Base-by-base conservation (phyloP, 768 basidiomycete genomes). In the Trametes coccinea region DNA sequence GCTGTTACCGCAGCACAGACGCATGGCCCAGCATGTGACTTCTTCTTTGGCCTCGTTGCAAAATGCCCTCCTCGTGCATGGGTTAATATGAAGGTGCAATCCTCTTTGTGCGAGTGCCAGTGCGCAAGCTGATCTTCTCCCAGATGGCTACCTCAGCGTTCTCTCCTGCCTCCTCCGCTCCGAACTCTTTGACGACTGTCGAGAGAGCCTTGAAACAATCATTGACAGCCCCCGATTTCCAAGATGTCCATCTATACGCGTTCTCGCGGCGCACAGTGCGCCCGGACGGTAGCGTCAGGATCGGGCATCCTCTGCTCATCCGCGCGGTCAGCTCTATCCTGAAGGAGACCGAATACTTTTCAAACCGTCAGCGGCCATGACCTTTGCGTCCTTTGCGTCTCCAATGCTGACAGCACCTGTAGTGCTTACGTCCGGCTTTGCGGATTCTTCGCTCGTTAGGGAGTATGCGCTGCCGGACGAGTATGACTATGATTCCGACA, bases 401-500 rank as follows among this genome's bases (percentile, higher is more conserved):
- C 27, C 16, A 2, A 16, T 40, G 13, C 27, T 49, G 9, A 49
- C 3, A 33, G 2, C 14, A 10, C 14, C 6, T 22, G 7, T 39
- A 68, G 67, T 68, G 39, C 50, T 70, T 9, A 49, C 57, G 0
- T 60, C 62, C 16, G 66, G 64, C n/a, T 69, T 65, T 47, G 39
- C 62, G 2, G 68, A 31, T 4, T n/a, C 51, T 22, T 2, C 34
- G 17, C 17, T 44, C 40, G 41, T 62, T 40, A 41, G 52, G 5
- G 50, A 53, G 45, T 33, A 41, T 2, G 54, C 65, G 0, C 39
- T 52, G n/a, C 34, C 33, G 10, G 59, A 52, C 9, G 67, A 65
- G 33, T 68, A 68, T 29, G 69, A 70, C 46, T 70, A 66, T 39
- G 65, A 66, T 34, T 62, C 62, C 10, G 69, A 70, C 30, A 70